Evolutionary conservation across 1,284 basidiomycete genomes (phyloP), one percentile per base, ranked within the genome.

Genomic region (Microbotryum saponariae): DNA sequence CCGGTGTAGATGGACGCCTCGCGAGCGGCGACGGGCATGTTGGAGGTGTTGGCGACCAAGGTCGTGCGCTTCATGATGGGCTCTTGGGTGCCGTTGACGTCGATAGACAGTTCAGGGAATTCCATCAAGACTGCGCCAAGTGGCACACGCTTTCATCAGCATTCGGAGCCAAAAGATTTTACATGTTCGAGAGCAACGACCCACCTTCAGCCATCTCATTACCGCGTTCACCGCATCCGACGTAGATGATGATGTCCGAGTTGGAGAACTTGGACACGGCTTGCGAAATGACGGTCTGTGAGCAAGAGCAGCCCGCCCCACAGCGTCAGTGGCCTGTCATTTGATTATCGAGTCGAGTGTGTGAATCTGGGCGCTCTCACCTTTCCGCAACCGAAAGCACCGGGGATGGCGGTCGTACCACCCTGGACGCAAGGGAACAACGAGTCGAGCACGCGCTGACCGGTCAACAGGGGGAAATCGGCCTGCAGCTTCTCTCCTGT

Each of bases 11-110:
- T 98, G 51, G 94, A 97, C 6, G 96, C 96, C 79, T 99, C 96
- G 74, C 96, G 91, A 46, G 96, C 96, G 45, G 96, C 96, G 73
- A 99, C 96, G 71, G 96, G 96, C 96, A 99, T 99, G 80, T 99
- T 98, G 62, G 94, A 97, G 2, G 96, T 99, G 77, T 99, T 99
- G 71, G 96, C 96, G 64, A 99, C 94, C 44, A 99, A 85, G 4
- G 94, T 93, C 2, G 96, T 98, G 67, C 96, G 93, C 79, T 98
- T 98, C 96, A 99, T 99, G 81, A 99, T 98, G 47, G 96, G 96
- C 77, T 97, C 94, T 83, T 97, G 87, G 62, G 91, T 89, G 62
- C 82, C 82, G 71, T 91, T 86, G 62, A 91, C 79, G 64, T 91
- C 90, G 83, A 97, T 88, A 2, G 88, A 91, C 52, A 99, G 81